Base-by-base conservation (phyloP, 2,329 filamentous ascomycete genomes). In the Geosmithia morbida region DNA sequence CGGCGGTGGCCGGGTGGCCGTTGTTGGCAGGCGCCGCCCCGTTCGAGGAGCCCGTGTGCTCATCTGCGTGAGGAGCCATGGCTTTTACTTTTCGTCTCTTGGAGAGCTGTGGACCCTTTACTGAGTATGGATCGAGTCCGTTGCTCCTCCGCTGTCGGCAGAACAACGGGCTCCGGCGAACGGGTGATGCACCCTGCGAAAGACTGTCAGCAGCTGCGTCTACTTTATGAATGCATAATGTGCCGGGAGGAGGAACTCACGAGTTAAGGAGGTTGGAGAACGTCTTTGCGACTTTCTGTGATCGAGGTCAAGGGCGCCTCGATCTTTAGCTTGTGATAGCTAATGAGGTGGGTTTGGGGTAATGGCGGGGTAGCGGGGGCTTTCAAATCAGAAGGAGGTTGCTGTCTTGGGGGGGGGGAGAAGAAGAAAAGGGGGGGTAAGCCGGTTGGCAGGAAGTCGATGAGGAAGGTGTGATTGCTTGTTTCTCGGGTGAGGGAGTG, bases 191-290 rank as follows among this genome's bases (percentile, higher is more conserved):
- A 82, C 78, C 67, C 89, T 95, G 65, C 19, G 20, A 29, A 29
- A 3, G 16, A 13, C 11, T 30, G 43, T 45, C 43, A 41, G 51
- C 49, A 43, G 22, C 4, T 26, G 22, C 8, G 22, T 26, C 22
- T 26, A 30, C 43, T 18, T 29, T 39, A 41, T 13, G 29, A 10
- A 16, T 33, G 46, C 6, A 30, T 30, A 11, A 7, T 11, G 29
- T 6, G 29, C 14, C 6, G 33, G 41, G 33, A 14, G 40, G 20
- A 46, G 33, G 26, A 17, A 63, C 87, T 67, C 78, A 95, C 89
- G 88, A 95, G 79, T 92, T 92, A 59, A 96, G 83, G 60, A 94
- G 84, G 73, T 94, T 96, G 76, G 88, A 90, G 83, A 95, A 96
- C 89, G 87, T 95, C 72, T 86, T 95, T 87, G 77, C 83, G 82